These are phyloP conservation scores for Alloascoidea africana DNA, from an alignment of 805 yeast species.

Conservation along the genomic window DNA sequence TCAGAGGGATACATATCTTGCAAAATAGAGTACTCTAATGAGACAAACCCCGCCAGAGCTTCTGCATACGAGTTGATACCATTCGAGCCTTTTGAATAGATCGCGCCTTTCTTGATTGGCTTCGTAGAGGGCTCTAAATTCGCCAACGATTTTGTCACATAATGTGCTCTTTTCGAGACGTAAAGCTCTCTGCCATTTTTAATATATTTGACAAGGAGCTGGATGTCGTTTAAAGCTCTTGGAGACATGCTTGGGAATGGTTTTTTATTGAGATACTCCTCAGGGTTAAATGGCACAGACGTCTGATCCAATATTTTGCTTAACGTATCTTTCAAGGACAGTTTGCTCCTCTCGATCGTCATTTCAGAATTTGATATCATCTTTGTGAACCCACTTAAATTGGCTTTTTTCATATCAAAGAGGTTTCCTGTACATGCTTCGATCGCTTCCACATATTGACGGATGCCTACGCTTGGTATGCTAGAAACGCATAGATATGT, in stretches of 20 bases:
- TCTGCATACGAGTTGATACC: slow-evolving; percentile 40
- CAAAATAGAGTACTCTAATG: slow-evolving; percentile 33
- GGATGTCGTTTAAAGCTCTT: slow-evolving; percentile 16
- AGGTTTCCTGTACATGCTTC: background rate
- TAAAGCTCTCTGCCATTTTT: slow-evolving; percentile 14
- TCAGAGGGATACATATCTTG: slow-evolving; percentile 25
- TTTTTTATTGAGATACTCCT: background rate
- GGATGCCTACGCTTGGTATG: background rate
- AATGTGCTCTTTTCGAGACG: slow-evolving; percentile 25
- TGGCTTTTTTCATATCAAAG: background rate
- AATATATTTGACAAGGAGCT: background rate
- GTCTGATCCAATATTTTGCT: slow-evolving; percentile 9
- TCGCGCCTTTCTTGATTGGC: slow-evolving; percentile 23
- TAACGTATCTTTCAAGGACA: background rate
- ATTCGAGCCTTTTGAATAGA: slow-evolving; percentile 46
- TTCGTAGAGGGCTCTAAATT: slow-evolving; percentile 23
- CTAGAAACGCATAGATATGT: background rate
- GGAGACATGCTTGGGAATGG: slow-evolving; percentile 13
- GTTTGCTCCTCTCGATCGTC: background rate
- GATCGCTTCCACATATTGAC: background rate
- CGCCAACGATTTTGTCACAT: slow-evolving; percentile 27
- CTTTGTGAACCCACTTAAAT: background rate
- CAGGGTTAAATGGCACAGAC: slow-evolving; percentile 3
- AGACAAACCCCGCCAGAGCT: slow-evolving; percentile 31
- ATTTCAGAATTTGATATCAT: background rate